These are phyloP conservation scores for Camellia sinensis DNA, from an alignment of 148 eudicot species.

Conservation along the genomic window DNA sequence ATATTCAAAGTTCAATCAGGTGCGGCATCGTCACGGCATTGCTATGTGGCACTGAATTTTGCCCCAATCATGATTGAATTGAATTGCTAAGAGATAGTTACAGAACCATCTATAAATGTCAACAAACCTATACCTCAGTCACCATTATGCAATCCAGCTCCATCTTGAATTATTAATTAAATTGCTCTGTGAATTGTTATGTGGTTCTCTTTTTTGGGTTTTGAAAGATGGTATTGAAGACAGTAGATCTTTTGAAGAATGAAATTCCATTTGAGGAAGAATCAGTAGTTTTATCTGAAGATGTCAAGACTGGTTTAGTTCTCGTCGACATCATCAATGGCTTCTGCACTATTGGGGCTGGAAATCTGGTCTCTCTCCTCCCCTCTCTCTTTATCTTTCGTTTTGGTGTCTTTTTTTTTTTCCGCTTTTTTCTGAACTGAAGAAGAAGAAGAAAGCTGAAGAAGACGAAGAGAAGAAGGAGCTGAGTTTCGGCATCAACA, in stretches of 20 bases:
- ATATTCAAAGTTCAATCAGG: no score
- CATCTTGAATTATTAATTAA: not conserved
- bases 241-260: slow-evolving; percentile 30
- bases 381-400: no score
- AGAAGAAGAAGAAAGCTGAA: no score
- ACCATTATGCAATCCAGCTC: not conserved
- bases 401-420: no score
- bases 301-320: slow-evolving; percentile 27
- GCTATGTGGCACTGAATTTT: no score
- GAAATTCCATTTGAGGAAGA: slow-evolving; percentile 41
- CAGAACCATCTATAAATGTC: not conserved
- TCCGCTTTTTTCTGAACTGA: no score
- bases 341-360: slow-evolving; percentile 46
- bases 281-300: slow-evolving; percentile 22
- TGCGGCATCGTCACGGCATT: no score
- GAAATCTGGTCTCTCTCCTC: slow-evolving; percentile 24
- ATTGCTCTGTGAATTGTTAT: not conserved
- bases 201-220: not conserved
- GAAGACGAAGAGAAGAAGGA: no score
- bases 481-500: no score
- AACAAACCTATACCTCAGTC: not conserved
- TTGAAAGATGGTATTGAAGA: slow-evolving; percentile 24
- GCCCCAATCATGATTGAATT: no score
- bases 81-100: not conserved
- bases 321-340: slow-evolving; percentile 48